Percentiles rank a stretch among this genome's conserved stretches.
Conservation (phyloP, 2,329 filamentous ascomycete genomes). For the Nigrospora sphaerica region DNA sequence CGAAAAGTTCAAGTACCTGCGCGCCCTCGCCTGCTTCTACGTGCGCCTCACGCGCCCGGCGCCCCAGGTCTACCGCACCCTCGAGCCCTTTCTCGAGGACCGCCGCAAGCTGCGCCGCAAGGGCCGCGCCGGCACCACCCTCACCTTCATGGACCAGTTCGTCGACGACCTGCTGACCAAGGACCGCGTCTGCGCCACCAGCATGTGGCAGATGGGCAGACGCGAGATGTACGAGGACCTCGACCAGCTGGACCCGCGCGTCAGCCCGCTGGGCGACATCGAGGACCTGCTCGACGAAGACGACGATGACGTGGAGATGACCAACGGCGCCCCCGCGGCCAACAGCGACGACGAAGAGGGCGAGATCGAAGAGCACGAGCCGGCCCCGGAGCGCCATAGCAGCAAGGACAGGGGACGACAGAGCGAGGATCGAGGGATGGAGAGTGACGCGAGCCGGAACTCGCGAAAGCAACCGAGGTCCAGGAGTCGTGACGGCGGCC, state of each 20-base stretch:
- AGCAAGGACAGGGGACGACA: constrained; percentile 12
- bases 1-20: constrained; percentile 76
- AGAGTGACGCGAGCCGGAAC: not conserved
- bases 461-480: not conserved
- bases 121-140: constrained; percentile 62
- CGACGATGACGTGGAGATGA: constrained; percentile 32
- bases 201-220: constrained; percentile 82
- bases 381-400: constrained; percentile 27
- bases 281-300: constrained; percentile 63
- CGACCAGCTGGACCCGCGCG: constrained; percentile 76
- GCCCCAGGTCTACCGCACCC: constrained; percentile 68
- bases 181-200: constrained; percentile 85
- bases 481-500: not conserved
- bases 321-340: constrained; percentile 9
- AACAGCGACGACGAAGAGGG: constrained; percentile 11
- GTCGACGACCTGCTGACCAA: constrained; percentile 86
- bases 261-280: constrained; percentile 75
- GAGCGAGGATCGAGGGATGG: not conserved
- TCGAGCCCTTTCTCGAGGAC: constrained; percentile 82
- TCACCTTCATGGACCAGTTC: constrained; percentile 87
- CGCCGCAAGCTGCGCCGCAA: constrained; percentile 74
- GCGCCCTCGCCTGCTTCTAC: constrained; percentile 87
- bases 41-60: constrained; percentile 80
- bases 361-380: constrained; percentile 19
- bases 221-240: constrained; percentile 80